A percentile compares a stretch with the other conserved stretches of the same genome.
Conservation (phyloP, 2,329 filamentous ascomycete species). For the Podosphaera fusca region DNA sequence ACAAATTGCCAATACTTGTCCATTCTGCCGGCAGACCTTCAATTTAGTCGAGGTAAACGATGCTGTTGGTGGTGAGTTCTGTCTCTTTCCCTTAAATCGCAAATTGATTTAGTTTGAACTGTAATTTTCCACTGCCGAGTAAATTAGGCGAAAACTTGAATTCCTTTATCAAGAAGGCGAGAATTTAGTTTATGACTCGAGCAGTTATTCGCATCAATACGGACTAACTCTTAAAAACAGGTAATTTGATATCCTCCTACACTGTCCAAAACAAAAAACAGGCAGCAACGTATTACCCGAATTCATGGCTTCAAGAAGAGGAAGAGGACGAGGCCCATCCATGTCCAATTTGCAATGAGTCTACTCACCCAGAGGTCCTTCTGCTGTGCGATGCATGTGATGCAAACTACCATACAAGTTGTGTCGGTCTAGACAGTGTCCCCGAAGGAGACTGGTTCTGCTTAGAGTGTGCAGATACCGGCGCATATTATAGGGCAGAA, state of each 20-base stretch:
- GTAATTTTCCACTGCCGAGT: not conserved
- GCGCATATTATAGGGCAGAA: slow-evolving; percentile 18
- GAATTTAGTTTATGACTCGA: no score
- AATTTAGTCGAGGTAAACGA: slow-evolving; percentile 72
- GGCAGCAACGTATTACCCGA: slow-evolving; percentile 70
- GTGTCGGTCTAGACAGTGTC: slow-evolving; percentile 57
- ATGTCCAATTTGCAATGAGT: slow-evolving; percentile 64
- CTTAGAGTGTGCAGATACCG: slow-evolving; percentile 44
- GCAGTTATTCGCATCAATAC: no score
- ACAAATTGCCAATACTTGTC: slow-evolving; percentile 90
- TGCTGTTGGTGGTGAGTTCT: slow-evolving; percentile 47
- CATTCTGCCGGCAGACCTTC: slow-evolving; percentile 83
- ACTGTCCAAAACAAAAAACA: slow-evolving; percentile 65
- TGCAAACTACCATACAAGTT: slow-evolving; percentile 75
- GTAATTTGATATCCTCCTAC: slow-evolving; percentile 32
- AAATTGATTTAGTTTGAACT: no score
- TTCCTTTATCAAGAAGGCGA: no score
- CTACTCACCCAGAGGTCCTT: slow-evolving; percentile 62
- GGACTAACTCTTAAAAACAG: slow-evolving; percentile 16
- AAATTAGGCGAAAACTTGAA: no score
- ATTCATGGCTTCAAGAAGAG: slow-evolving; percentile 46
- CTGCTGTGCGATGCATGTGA: slow-evolving; percentile 85
- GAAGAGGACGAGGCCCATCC: slow-evolving; percentile 51
- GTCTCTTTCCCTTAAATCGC: not conserved
- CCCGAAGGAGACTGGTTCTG: slow-evolving; percentile 76